Evolutionary conservation across 2,329 filamentous ascomycete species (phyloP).

Genomic region (Emericellopsis cladophorae): DNA sequence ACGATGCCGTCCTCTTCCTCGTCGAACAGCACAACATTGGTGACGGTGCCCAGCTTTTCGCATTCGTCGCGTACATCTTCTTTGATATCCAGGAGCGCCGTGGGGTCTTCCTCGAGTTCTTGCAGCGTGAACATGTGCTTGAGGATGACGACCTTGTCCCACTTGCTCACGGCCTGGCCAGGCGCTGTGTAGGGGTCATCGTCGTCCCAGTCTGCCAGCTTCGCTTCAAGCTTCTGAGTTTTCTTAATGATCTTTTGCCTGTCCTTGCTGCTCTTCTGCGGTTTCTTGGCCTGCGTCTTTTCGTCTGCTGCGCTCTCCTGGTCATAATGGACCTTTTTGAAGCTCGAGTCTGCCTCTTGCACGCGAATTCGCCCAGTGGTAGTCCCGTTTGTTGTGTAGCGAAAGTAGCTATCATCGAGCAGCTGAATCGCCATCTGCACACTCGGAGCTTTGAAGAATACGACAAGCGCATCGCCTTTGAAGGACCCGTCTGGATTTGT

Average conservation of each 20-base stretch:
- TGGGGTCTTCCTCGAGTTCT: conserved; percentile 75
- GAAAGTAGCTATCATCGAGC: conserved; percentile 71
- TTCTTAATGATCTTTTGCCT: conserved; percentile 86
- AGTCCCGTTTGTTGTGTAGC: conserved; percentile 42
- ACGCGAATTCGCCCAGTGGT: conserved; percentile 60
- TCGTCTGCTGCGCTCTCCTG: conserved; percentile 14
- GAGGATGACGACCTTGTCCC: conserved; percentile 75
- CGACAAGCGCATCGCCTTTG: conserved; percentile 85
- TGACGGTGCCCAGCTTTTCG: conserved; percentile 72
- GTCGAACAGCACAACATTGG: conserved; percentile 85
- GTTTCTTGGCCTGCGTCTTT: conserved; percentile 20
- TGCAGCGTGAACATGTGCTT: conserved; percentile 86
- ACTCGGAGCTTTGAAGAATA: conserved; percentile 93
- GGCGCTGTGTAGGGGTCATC: conserved; percentile 40
- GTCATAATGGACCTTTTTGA: conserved; percentile 74
- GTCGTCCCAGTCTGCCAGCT: conserved; percentile 93
- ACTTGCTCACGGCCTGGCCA: conserved; percentile 34
- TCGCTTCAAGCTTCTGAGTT: conserved; percentile 81
- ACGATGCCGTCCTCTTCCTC: conserved; percentile 74
- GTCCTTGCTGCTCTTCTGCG: conserved; percentile 48
- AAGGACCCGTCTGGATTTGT: conserved; percentile 68
- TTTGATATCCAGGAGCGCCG: conserved; percentile 79
- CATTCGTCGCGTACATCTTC: conserved; percentile 90
- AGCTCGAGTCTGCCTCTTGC: conserved; percentile 74
- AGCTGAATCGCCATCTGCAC: conserved; percentile 74